Evolutionary conservation across 1,139 yeast genomes (phyloP).

Genomic region (Pichia sp.): DNA sequence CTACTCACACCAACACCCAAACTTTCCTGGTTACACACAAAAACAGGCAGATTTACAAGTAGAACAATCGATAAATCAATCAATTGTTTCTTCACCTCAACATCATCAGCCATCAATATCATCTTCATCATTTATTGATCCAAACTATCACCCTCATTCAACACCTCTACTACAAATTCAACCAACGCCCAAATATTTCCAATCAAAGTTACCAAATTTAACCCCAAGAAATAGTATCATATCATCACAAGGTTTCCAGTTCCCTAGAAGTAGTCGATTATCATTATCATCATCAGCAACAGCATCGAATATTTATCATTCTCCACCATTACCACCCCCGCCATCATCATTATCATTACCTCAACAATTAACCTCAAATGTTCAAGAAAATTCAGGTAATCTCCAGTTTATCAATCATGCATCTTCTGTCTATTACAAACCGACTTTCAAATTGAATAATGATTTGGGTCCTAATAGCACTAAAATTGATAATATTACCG

Average conservation of each 20-base stretch:
- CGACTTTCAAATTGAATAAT: no score
- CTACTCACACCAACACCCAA: neutral
- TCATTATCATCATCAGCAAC: neutral
- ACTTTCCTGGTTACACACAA: neutral
- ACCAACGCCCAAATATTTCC: neutral
- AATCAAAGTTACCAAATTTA: neutral
- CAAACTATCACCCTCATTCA: neutral
- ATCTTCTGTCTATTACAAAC: neutral
- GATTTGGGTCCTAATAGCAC: neutral
- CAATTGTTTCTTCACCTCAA: neutral
- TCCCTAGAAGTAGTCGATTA: neutral
- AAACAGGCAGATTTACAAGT: neutral
- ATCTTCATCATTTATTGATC: neutral
- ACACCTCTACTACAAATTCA: neutral
- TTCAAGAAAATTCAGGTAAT: neutral
- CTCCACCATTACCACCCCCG: neutral
- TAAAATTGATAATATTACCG: neutral
- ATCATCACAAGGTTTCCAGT: neutral
- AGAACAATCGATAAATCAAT: neutral
- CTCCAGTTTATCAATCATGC: neutral
- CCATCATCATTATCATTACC: neutral
- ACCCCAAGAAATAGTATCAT: constrained; percentile 4
- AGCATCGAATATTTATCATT: neutral
- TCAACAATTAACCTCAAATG: neutral
- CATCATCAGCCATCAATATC: neutral